Conservation (phyloP, 2,329 filamentous ascomycete genomes). For the Cytospora piceicola region DNA sequence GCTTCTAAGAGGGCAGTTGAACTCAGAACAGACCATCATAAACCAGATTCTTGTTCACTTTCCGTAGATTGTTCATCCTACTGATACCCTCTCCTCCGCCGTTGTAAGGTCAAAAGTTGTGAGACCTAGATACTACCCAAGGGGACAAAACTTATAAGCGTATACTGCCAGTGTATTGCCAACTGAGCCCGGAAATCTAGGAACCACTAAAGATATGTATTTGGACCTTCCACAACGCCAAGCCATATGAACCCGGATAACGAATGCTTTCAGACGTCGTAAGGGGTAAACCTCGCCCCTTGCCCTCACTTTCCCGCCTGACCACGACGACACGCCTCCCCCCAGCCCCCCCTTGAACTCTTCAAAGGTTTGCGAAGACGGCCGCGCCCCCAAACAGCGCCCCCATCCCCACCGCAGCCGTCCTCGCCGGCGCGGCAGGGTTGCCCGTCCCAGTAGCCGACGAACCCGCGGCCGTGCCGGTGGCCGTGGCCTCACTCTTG, state of each 20-base stretch:
- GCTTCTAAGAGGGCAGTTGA: too few species aligned
- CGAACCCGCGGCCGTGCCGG: constrained; percentile 26
- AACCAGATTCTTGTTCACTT: too few species aligned
- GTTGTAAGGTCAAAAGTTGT: too few species aligned
- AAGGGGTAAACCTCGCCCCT: too few species aligned
- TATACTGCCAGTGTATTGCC: background rate
- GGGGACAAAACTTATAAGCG: too few species aligned
- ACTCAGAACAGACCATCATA: too few species aligned
- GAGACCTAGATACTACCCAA: too few species aligned
- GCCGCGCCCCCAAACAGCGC: constrained; percentile 53
- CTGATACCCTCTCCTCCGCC: too few species aligned
- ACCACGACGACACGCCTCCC: background rate
- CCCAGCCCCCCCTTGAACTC: background rate
- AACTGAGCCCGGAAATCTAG: background rate
- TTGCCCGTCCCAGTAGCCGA: constrained; percentile 28
- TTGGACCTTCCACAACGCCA: background rate
- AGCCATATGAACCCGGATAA: background rate
- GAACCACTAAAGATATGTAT: background rate
- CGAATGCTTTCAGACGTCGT: background rate
- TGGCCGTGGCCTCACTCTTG: constrained; percentile 27
- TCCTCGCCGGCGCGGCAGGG: constrained; percentile 43
- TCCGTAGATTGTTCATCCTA: too few species aligned
- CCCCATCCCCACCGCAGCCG: constrained; percentile 50
- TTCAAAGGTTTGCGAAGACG: constrained; percentile 48
- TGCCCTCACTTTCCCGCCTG: too few species aligned